A percentile compares a stretch with the other conserved stretches of the same genome.
Conservation (phyloP, 192 early-diverging fungal species). For the Cetraspora pellucida region DNA sequence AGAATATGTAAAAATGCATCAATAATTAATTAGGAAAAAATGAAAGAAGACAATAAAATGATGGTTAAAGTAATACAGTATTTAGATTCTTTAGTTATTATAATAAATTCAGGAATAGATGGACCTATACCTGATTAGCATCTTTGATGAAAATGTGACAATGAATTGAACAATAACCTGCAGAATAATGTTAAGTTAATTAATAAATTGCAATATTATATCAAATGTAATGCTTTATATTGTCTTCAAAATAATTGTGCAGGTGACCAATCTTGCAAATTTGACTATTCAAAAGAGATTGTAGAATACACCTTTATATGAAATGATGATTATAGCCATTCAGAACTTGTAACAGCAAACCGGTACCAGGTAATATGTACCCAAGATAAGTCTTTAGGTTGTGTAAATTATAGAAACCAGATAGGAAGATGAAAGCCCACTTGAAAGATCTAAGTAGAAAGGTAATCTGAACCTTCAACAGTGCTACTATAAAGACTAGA, state of each 20-base stretch:
- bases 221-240: not conserved
- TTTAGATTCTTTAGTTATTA: not conserved
- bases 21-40: not conserved
- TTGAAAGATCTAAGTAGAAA: too few relatives aligned
- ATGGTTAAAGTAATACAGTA: not conserved
- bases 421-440: too few relatives aligned
- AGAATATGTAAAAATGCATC: not conserved
- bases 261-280: not conserved
- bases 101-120: not conserved
- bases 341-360: conserved; percentile 19
- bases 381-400: too few relatives aligned
- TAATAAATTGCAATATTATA: not conserved
- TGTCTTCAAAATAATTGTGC: not conserved
- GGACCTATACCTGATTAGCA: not conserved
- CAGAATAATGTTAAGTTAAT: not conserved
- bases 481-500: too few relatives aligned
- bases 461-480: too few relatives aligned
- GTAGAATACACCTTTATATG: not conserved
- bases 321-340: not conserved
- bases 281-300: not conserved
- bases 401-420: too few relatives aligned
- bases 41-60: not conserved
- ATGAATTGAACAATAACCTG: not conserved
- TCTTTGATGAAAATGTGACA: not conserved
- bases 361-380: too few relatives aligned